Evolutionary conservation across 768 basidiomycete genomes (phyloP).

Genomic region (Russula abietina): DNA sequence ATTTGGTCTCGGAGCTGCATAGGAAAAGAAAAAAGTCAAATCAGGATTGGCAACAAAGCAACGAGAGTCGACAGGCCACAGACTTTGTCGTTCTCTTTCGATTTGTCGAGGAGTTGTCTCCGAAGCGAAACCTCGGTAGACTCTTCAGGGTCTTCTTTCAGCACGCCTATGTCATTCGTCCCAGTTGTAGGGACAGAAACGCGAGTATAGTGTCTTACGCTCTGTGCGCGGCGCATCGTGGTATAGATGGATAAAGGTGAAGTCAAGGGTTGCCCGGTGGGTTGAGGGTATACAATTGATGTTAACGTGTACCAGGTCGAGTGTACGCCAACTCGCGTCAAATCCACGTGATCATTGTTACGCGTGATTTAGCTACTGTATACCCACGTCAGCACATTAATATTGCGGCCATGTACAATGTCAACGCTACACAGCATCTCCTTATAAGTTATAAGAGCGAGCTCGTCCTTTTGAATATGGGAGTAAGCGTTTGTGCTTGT

Average conservation of each 20-base stretch:
- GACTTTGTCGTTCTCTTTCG: conserved; percentile 24
- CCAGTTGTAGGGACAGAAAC: conserved; percentile 10
- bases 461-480: background rate
- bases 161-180: conserved; percentile 20
- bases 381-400: no score
- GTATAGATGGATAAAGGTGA: background rate
- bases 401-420: no score
- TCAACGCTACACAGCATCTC: background rate
- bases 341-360: conserved; percentile 1
- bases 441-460: no score
- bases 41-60: background rate
- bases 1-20: conserved; percentile 57
- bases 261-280: background rate
- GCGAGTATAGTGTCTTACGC: conserved; percentile 21
- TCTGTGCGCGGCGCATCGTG: conserved; percentile 23
- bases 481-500: background rate
- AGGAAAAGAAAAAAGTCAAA: background rate
- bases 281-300: background rate
- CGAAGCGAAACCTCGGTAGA: conserved; percentile 19
- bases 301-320: no score
- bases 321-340: conserved; percentile 2
- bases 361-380: no score
- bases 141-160: conserved; percentile 22
- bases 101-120: conserved; percentile 24
- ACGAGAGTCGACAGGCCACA: background rate